These are phyloP conservation scores for Pseudopyrenochaeta lycopersici DNA, from an alignment of 2,329 filamentous ascomycete species.

Conservation along the genomic window DNA sequence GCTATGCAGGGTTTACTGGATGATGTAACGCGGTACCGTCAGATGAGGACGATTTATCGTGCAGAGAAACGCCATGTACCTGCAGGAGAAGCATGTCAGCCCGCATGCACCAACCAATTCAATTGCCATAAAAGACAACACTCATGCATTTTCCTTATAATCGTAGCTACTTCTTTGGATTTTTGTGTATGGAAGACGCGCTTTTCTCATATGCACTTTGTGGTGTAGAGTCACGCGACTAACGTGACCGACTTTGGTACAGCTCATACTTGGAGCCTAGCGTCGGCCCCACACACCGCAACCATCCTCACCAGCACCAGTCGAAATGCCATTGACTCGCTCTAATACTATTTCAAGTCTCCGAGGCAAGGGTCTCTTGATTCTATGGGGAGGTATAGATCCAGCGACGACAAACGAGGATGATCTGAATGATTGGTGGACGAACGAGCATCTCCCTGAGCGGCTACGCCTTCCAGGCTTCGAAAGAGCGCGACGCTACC, in stretches of 20 bases:
- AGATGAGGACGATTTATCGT: too few relatives aligned
- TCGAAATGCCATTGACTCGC: not conserved
- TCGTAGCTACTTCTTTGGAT: too few relatives aligned
- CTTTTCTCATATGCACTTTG: too few relatives aligned
- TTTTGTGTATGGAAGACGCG: too few relatives aligned
- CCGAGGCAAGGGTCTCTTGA: not conserved
- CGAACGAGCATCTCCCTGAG: constrained; percentile 27
- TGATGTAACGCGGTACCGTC: too few relatives aligned
- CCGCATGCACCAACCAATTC: too few relatives aligned
- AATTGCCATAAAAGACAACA: too few relatives aligned
- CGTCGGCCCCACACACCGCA: not conserved
- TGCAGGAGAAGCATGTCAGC: too few relatives aligned
- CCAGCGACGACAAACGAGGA: constrained; percentile 4
- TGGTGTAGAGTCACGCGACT: too few relatives aligned
- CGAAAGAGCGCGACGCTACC: constrained; percentile 19
- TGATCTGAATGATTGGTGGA: constrained; percentile 28
- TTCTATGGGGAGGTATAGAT: constrained; percentile 21
- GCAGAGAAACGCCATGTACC: too few relatives aligned
- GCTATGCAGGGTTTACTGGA: too few relatives aligned
- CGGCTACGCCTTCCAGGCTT: constrained; percentile 23
- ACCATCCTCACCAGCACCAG: not conserved
- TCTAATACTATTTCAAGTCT: not conserved
- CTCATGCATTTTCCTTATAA: too few relatives aligned
- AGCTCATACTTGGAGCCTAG: not conserved
- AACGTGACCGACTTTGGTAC: not conserved